Conservation (phyloP, 2,329 filamentous ascomycete species). For the Monosporascus ibericus region DNA sequence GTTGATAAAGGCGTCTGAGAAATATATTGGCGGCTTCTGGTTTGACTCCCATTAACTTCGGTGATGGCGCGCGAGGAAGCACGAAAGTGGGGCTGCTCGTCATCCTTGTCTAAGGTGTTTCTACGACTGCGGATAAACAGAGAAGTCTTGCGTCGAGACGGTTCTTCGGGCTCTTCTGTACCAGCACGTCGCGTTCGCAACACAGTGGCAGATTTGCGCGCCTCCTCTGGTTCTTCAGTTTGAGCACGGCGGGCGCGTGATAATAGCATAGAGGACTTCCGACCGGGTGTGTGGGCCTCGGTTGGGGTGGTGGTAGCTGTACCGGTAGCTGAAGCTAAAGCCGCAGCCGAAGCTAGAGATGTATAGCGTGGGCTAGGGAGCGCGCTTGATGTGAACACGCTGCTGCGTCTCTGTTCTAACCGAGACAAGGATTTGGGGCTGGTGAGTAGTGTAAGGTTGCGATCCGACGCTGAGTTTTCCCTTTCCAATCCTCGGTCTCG, state of each 20-base stretch:
- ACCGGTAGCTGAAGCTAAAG: background rate
- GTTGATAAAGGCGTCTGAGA: constrained; percentile 30
- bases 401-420: constrained; percentile 47
- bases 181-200: constrained; percentile 37
- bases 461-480: constrained; percentile 27
- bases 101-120: constrained; percentile 40
- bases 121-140: constrained; percentile 40
- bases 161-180: constrained; percentile 42
- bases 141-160: constrained; percentile 33
- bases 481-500: background rate
- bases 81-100: constrained; percentile 45
- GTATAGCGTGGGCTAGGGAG: constrained; percentile 38
- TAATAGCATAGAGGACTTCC: constrained; percentile 49
- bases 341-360: constrained; percentile 10
- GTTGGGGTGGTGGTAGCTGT: constrained; percentile 32
- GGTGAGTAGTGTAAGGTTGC: constrained; percentile 28
- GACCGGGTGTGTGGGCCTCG: constrained; percentile 30
- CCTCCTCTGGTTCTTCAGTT: constrained; percentile 46
- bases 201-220: constrained; percentile 40
- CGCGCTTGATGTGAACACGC: constrained; percentile 37
- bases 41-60: constrained; percentile 39
- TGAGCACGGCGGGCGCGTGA: constrained; percentile 39
- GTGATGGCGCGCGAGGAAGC: constrained; percentile 53
- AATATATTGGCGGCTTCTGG: constrained; percentile 33
- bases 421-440: constrained; percentile 45